A percentile compares a stretch with the other conserved stretches of the same genome.
phyloP scores from a whole-genome alignment of 1,139 yeast genomes.

The Hyphopichia fennica region DNA sequence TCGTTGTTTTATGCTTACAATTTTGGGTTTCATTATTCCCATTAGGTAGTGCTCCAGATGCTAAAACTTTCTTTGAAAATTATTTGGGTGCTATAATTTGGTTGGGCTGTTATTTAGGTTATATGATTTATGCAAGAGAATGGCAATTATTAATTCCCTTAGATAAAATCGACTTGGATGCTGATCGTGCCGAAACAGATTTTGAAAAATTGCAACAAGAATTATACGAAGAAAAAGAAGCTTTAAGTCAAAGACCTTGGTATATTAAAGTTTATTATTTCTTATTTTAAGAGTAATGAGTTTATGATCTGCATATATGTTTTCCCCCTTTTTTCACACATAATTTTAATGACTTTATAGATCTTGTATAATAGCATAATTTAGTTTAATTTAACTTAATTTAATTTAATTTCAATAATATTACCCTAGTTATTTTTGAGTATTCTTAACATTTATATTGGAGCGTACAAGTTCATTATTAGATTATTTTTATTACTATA shows the following conservation, averaged over 20 bases:
- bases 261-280: conserved; percentile 21
- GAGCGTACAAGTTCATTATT: too few relatives aligned
- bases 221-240: conserved; percentile 34
- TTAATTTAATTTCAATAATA: background rate
- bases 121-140: conserved; percentile 35
- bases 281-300: conserved; percentile 20
- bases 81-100: conserved; percentile 37
- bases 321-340: background rate
- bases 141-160: conserved; percentile 26
- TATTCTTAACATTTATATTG: too few relatives aligned
- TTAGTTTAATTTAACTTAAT: background rate
- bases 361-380: background rate
- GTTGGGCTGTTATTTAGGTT: conserved; percentile 29
- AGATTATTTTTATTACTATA: background rate
- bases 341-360: background rate
- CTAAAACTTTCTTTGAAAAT: conserved; percentile 30
- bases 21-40: conserved; percentile 47
- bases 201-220: conserved; percentile 38
- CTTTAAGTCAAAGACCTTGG: conserved; percentile 22
- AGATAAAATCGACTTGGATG: conserved; percentile 36
- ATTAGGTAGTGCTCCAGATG: conserved; percentile 29
- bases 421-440: too few relatives aligned
- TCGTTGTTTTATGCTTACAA: conserved; percentile 37
- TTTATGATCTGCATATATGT: background rate
- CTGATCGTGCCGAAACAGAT: conserved; percentile 41